A percentile compares a stretch with the other conserved stretches of the same genome.
These are phyloP conservation scores for Diaporthe eres DNA, from an alignment of 2,329 filamentous ascomycete species.

Conservation along the genomic window DNA sequence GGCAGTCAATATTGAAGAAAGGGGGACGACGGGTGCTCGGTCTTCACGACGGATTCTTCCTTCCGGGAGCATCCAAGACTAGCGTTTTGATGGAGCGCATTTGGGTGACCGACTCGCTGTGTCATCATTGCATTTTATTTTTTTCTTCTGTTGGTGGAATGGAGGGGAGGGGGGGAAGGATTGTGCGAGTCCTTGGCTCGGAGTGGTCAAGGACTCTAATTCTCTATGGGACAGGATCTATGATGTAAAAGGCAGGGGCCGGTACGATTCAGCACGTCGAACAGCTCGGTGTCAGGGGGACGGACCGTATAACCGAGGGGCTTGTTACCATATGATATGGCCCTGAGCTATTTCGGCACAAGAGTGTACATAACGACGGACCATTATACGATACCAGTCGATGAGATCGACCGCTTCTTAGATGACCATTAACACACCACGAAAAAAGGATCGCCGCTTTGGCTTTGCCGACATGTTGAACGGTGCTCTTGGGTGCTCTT, in stretches of 20 bases:
- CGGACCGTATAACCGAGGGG: slow-evolving; percentile 27
- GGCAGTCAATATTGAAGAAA: slow-evolving; percentile 27
- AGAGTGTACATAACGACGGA: slow-evolving; percentile 41
- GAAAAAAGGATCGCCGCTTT: slow-evolving; percentile 23
- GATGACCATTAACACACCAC: slow-evolving; percentile 23
- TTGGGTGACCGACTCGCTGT: slow-evolving; percentile 25
- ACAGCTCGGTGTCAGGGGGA: slow-evolving; percentile 27
- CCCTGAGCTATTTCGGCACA: slow-evolving; percentile 32
- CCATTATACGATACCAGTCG: slow-evolving; percentile 40
- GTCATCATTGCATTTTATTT: slow-evolving; percentile 38
- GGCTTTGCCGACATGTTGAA: slow-evolving; percentile 1
- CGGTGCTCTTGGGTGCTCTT: not conserved
- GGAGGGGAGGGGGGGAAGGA: slow-evolving; percentile 6
- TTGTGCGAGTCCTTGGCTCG: slow-evolving; percentile 19
- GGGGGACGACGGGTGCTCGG: slow-evolving; percentile 10
- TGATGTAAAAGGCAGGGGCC: slow-evolving; percentile 30
- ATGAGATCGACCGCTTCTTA: slow-evolving; percentile 35
- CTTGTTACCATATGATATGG: slow-evolving; percentile 5
- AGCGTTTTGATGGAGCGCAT: slow-evolving; percentile 30
- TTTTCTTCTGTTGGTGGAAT: slow-evolving; percentile 24
- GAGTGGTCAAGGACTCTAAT: slow-evolving; percentile 35
- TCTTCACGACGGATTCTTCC: slow-evolving; percentile 18
- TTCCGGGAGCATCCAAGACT: slow-evolving; percentile 1
- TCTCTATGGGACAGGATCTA: slow-evolving; percentile 35
- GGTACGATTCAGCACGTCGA: slow-evolving; percentile 31